These are phyloP conservation scores for Anisogramma anomala DNA, from an alignment of 2,329 filamentous ascomycete species.

Conservation along the genomic window DNA sequence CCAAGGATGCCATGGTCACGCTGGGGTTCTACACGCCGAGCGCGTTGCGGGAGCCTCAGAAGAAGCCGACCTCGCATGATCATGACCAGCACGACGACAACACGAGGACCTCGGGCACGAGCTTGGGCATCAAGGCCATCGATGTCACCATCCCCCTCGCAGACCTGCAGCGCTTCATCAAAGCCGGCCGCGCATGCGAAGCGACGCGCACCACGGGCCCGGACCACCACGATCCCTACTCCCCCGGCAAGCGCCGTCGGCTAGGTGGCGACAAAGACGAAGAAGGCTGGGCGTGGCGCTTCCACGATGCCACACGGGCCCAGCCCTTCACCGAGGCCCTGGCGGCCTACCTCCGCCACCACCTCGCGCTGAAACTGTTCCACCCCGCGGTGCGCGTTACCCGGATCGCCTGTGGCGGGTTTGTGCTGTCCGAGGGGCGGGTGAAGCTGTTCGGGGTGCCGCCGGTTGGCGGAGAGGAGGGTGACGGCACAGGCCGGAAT, in stretches of 20 bases:
- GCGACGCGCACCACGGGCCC: not conserved
- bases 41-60: not conserved
- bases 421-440: constrained; percentile 40
- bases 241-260: constrained; percentile 28
- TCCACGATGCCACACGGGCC: not conserved
- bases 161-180: constrained; percentile 36
- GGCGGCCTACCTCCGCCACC: constrained; percentile 37
- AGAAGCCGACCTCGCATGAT: not conserved
- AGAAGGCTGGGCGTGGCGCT: constrained; percentile 42
- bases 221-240: not conserved
- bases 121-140: constrained; percentile 30
- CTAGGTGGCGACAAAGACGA: constrained; percentile 36
- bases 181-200: constrained; percentile 25
- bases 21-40: constrained; percentile 37
- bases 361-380: constrained; percentile 43
- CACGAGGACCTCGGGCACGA: not conserved
- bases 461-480: not conserved
- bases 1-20: constrained; percentile 38
- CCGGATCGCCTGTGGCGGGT: constrained; percentile 45
- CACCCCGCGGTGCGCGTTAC: constrained; percentile 41
- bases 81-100: constrained; percentile 6
- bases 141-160: constrained; percentile 40
- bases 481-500: not conserved
- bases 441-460: constrained; percentile 34
- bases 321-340: constrained; percentile 41